phyloP scores from a whole-genome alignment of 192 early-diverging fungal species.

The Rhizoclosmatium globosum region DNA sequence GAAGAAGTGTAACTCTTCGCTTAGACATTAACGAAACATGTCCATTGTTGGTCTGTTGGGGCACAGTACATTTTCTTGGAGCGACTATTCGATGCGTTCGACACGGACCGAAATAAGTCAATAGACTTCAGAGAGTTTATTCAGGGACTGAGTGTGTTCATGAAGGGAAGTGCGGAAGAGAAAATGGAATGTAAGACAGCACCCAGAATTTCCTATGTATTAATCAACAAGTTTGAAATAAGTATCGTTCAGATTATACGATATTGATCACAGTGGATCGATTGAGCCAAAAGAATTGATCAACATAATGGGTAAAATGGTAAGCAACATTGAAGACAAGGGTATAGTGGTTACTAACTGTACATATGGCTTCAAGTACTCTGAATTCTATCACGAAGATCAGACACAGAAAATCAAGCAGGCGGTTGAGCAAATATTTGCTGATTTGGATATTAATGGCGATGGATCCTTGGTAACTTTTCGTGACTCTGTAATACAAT shows the following conservation, averaged over 20 bases:
- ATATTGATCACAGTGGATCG: constrained; percentile 79
- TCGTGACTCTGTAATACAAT: not conserved
- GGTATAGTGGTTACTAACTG: not conserved
- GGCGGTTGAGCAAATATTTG: constrained; percentile 76
- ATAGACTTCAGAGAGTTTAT: constrained; percentile 71
- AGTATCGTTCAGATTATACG: constrained; percentile 85
- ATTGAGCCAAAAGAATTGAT: constrained; percentile 77
- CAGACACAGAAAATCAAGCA: constrained; percentile 68
- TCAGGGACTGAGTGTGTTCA: constrained; percentile 74
- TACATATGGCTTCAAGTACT: constrained; percentile 42
- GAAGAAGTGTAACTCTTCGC: not conserved
- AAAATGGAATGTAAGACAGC: constrained; percentile 71
- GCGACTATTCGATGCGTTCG: constrained; percentile 81
- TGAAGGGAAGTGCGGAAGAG: constrained; percentile 80
- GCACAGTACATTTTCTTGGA: constrained; percentile 77
- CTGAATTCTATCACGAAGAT: constrained; percentile 72
- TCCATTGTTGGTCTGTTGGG: constrained; percentile 61
- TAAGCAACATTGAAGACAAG: constrained; percentile 37
- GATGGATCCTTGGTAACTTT: constrained; percentile 74
- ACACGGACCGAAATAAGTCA: constrained; percentile 67
- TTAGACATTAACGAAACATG: constrained; percentile 63
- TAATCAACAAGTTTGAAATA: not conserved
- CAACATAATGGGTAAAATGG: constrained; percentile 78
- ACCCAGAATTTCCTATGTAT: not conserved
- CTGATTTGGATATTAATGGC: constrained; percentile 82